Evolutionary conservation across 2,329 filamentous ascomycete species (phyloP), one percentile per base, ranked within the genome.

Genomic region (Pseudocercospora vitis): DNA sequence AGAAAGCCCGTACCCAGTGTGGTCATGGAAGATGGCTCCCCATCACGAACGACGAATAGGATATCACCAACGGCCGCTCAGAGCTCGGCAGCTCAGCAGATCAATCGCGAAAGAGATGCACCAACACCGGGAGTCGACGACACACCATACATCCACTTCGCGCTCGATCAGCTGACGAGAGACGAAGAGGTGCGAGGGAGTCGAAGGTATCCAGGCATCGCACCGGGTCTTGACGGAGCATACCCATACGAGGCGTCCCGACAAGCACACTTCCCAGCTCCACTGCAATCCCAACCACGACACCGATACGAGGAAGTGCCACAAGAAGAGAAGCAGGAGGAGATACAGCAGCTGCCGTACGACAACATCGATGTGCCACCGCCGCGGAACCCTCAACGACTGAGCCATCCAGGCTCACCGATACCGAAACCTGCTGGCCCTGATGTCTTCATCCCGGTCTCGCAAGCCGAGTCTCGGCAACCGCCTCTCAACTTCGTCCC

Each of bases 141-240:
- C 66, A 87, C 85, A 7, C 91, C 90, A 0, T 95, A 91, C 70
- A 89, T 96, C 59, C 87, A 87, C 59, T 95, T 94, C 70, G 91
- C 92, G 33, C 83, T 97, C 58, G 88, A 95, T 59, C 89, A 92
- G 58, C 76, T 97, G 62, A 95, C 90, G 4, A 79, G 87, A 44
- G 83, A 88, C 64, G 85, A 85, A 53, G 84, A 88, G 56, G 78
- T 84, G 4, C 73, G 76, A 53, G 78, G 80, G 7, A 75, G 79
- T 51, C 74, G 77, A 50, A 73, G 80, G 61, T 78, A 81, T 48
- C 78, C 50, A 31, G 53, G 54, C 33, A 52, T 52, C 16, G 61
- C 52, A n/a, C 51, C 55, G 29, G 61, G 59, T n/a, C 44, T 55
- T 16, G 54, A 63, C 24, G 60, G 59, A 29, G 55, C 54, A 32